Percentiles rank a stretch among this genome's conserved stretches.
phyloP scores from a whole-genome alignment of 352 stramenopile species.

The Heterotrichella gracilis region DNA sequence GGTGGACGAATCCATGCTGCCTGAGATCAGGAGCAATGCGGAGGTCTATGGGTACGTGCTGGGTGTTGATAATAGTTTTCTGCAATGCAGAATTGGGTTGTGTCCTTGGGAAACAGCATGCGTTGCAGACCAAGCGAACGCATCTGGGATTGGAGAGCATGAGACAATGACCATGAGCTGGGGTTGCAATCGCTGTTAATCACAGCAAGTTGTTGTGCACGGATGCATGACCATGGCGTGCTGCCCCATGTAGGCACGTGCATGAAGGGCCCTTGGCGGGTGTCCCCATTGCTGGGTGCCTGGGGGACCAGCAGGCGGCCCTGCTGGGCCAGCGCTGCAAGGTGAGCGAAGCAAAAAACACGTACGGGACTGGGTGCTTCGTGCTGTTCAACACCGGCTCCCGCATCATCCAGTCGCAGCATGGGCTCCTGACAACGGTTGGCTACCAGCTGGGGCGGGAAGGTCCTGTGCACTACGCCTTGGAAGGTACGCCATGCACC shows the following conservation, averaged over 20 bases:
- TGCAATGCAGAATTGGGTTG: too few relatives aligned
- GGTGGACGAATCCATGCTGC: constrained; percentile 45
- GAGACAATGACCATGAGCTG: too few relatives aligned
- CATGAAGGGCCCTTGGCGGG: constrained; percentile 29
- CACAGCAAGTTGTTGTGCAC: too few relatives aligned
- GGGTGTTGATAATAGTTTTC: too few relatives aligned
- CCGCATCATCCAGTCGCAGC: constrained; percentile 36
- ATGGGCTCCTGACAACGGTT: constrained; percentile 79
- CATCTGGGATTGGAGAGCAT: too few relatives aligned
- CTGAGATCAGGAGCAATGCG: constrained; percentile 52
- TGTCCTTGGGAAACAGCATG: too few relatives aligned
- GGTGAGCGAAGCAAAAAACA: constrained; percentile 75
- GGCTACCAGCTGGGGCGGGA: constrained; percentile 48
- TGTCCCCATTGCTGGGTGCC: constrained; percentile 53
- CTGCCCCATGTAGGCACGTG: too few relatives aligned
- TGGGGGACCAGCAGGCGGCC: constrained; percentile 79
- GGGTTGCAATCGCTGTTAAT: too few relatives aligned
- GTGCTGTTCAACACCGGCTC: constrained; percentile 93
- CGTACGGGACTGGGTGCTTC: constrained; percentile 92
- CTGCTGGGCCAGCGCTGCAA: constrained; percentile 75
- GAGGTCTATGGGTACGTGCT: constrained; percentile 39
- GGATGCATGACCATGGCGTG: too few relatives aligned
- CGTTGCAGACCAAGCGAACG: too few relatives aligned
- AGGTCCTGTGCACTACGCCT: too few relatives aligned
- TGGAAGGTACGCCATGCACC: constrained; percentile 87